Conservation (phyloP, 129 eudicot species). For the Artemisia tridentata region DNA sequence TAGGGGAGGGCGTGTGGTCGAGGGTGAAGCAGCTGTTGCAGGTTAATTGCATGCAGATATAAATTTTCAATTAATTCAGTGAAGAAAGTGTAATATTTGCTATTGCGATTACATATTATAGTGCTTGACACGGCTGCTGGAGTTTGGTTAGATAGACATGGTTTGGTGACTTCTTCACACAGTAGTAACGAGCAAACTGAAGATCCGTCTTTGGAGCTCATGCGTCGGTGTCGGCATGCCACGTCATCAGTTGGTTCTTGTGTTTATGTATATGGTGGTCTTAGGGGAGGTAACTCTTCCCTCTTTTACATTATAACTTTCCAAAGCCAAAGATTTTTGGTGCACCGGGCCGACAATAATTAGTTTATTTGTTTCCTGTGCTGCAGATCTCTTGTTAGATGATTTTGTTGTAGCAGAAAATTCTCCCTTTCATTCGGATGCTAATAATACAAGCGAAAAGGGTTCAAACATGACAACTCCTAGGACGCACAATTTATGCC, state of each 20-base stretch:
- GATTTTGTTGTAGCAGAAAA: constrained; percentile 88
- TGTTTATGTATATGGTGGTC: constrained; percentile 84
- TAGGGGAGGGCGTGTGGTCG: constrained; percentile 91
- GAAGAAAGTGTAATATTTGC: constrained; percentile 13
- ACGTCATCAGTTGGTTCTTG: constrained; percentile 88
- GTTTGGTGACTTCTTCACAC: constrained; percentile 78
- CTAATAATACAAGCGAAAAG: constrained; percentile 31
- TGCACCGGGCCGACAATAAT: neutral
- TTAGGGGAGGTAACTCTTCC: constrained; percentile 74
- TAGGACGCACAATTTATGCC: constrained; percentile 33
- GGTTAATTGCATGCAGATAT: constrained; percentile 37
- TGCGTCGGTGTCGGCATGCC: constrained; percentile 93
- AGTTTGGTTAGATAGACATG: constrained; percentile 89
- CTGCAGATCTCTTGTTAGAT: constrained; percentile 71
- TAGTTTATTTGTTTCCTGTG: neutral
- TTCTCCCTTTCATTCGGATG: constrained; percentile 56
- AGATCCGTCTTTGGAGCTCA: constrained; percentile 70
- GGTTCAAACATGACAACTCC: constrained; percentile 39
- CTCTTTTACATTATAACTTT: neutral
- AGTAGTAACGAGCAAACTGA: constrained; percentile 52
- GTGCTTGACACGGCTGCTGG: constrained; percentile 98
- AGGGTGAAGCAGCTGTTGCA: constrained; percentile 87
- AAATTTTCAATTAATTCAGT: neutral
- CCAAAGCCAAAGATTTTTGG: neutral
- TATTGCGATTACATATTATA: constrained; percentile 28